Percentiles rank a stretch among this genome's conserved stretches.
Conservation (phyloP, 2,329 filamentous ascomycete genomes). For the Colletotrichum chrysophilum region DNA sequence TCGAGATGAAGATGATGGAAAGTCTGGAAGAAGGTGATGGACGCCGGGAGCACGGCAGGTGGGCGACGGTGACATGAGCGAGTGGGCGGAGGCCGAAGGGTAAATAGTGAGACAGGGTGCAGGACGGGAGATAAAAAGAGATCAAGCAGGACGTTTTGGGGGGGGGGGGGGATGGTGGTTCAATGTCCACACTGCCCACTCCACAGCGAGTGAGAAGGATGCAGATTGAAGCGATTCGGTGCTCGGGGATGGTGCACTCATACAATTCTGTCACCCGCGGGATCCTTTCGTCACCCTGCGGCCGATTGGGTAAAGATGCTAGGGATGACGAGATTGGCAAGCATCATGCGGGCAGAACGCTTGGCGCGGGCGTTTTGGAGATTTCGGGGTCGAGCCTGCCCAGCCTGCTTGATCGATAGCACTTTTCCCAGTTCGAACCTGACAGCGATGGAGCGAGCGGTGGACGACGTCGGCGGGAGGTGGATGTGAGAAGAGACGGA, state of each 20-base stretch:
- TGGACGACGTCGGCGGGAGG: neutral
- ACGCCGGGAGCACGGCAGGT: neutral
- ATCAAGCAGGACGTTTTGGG: neutral
- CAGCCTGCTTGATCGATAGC: neutral
- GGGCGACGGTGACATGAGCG: neutral
- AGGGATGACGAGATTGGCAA: constrained; percentile 16
- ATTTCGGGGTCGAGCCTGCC: neutral
- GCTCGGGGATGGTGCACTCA: neutral
- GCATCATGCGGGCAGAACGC: constrained; percentile 17
- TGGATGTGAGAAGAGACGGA: neutral
- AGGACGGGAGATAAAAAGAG: neutral
- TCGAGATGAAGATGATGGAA: neutral
- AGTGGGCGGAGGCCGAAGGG: neutral
- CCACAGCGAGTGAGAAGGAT: neutral
- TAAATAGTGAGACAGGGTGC: neutral
- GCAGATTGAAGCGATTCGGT: neutral
- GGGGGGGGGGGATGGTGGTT: neutral
- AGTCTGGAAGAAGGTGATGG: neutral
- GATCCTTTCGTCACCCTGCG: neutral
- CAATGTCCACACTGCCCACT: neutral
- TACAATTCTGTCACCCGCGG: neutral
- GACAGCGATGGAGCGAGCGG: neutral
- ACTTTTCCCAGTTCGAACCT: neutral
- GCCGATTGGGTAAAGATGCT: constrained; percentile 8
- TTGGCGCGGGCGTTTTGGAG: constrained; percentile 20